Conservation (phyloP, 1,284 basidiomycete species). For the Pisolithus thermaeus region DNA sequence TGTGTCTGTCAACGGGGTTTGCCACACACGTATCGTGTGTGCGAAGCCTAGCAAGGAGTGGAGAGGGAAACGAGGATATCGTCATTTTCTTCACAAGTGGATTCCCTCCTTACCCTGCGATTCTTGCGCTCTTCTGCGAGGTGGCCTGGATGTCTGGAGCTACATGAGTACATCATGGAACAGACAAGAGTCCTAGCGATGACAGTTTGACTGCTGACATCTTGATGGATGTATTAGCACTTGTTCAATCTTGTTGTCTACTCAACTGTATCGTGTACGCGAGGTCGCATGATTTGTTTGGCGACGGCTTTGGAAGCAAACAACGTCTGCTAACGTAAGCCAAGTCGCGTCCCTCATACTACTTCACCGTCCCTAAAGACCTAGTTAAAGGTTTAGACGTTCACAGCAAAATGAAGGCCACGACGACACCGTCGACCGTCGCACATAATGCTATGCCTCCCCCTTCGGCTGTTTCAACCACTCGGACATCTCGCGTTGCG, state of each 20-base stretch:
- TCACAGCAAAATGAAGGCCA: conserved; percentile 30
- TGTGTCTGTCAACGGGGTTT: background rate
- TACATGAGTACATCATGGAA: conserved; percentile 22
- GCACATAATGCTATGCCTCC: conserved; percentile 70
- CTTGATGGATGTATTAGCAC: too few species aligned
- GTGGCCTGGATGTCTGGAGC: conserved; percentile 26
- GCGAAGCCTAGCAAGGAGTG: too few species aligned
- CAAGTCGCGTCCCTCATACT: background rate
- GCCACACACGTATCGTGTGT: background rate
- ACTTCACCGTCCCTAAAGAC: too few species aligned
- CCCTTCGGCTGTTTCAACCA: conserved; percentile 51
- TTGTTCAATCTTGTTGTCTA: too few species aligned
- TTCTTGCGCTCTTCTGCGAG: conserved; percentile 25
- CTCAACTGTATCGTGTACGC: too few species aligned
- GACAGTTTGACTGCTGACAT: too few species aligned
- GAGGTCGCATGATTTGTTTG: too few species aligned
- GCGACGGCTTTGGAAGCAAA: too few species aligned
- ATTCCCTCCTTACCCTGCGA: conserved; percentile 8
- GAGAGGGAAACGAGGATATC: too few species aligned
- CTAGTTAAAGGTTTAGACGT: background rate
- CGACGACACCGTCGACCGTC: conserved; percentile 35
- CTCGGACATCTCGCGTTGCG: conserved; percentile 82
- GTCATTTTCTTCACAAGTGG: background rate
- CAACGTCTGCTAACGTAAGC: background rate
- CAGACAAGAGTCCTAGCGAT: conserved; percentile 21